Evolutionary conservation across 371 early-diverging fungal genomes (phyloP), one percentile per base, ranked within the genome.

Genomic region (Mortierella sp.): DNA sequence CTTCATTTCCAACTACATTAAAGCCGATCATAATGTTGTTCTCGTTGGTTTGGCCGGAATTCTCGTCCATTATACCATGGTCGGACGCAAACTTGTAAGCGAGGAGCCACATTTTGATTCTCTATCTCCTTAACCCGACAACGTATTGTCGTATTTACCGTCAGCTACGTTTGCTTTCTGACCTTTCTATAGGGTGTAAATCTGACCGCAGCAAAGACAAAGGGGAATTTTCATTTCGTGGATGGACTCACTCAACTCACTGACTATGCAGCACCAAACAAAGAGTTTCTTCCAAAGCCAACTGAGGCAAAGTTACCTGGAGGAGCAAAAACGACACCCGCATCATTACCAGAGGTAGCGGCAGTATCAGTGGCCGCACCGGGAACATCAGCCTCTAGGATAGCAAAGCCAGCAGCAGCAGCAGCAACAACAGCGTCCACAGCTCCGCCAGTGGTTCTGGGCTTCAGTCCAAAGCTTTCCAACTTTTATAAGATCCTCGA

Each of bases 51-150:
- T 94, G 11, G 86, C 90, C 8, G 91, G 93, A 55, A 90, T 89
- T 76, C 87, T 91, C 39, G 88, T 89, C 35, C 92, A 93, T 75
- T 92, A 93, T 77, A 86, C 88, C 61, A 77, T 87, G 51, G 87
- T 94, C 67, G 90, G 90, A 45, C 87, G 90, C 55, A 94, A 94
- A 71, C 81, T 93, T 85, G 94, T 91, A 87, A 60, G 76, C 22
- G 35, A 61, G 22, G 28, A 5, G 43, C 51, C n/a, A 51, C 9
- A n/a, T 18, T 47, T 45, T n/a, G n/a, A 18, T 45, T 10, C 12
- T 39, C 24, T 35, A 35, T 35, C 35, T 5, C 35, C 35, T 35
- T 8, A 6, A 35, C 6, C 0, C 6, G 6, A 35, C 35, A 35
- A 35, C 35, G 6, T 3, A 3, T 4, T 35, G 6, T 35, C 35